Evolutionary conservation across 2,329 filamentous ascomycete species (phyloP).

Genomic region (Phaeosphaeria sp.): DNA sequence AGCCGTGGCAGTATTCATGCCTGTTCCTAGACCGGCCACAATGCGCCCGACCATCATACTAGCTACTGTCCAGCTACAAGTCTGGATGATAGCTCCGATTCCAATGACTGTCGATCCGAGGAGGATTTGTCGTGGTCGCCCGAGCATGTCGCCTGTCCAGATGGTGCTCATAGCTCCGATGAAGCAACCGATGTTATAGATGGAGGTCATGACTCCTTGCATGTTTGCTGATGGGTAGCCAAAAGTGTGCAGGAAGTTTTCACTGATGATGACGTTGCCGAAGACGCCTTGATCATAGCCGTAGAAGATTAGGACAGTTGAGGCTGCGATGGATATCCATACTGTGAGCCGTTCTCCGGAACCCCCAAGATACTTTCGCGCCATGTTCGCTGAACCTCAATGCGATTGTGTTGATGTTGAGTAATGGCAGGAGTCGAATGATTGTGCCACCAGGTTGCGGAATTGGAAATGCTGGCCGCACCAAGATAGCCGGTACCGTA

Average conservation of each 20-base stretch:
- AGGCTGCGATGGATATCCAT: constrained; percentile 60
- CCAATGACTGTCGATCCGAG: constrained; percentile 58
- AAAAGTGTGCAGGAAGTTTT: constrained; percentile 39
- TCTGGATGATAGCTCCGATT: constrained; percentile 47
- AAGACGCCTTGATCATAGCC: constrained; percentile 49
- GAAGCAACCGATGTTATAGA: constrained; percentile 55
- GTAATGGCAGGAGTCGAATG: not conserved
- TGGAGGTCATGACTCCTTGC: constrained; percentile 51
- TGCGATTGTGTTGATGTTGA: not conserved
- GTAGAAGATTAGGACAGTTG: constrained; percentile 60
- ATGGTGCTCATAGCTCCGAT: constrained; percentile 50
- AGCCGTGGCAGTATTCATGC: constrained; percentile 59
- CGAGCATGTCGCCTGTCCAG: constrained; percentile 64
- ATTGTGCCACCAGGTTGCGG: not conserved
- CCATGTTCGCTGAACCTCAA: constrained; percentile 39
- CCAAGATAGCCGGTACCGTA: constrained; percentile 7
- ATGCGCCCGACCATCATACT: constrained; percentile 51
- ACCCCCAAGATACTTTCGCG: constrained; percentile 58
- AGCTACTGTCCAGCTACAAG: constrained; percentile 45
- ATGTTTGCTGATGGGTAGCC: constrained; percentile 38
- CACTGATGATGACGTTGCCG: constrained; percentile 44
- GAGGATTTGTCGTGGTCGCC: constrained; percentile 64
- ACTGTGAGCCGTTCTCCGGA: constrained; percentile 59
- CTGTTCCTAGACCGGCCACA: constrained; percentile 54
- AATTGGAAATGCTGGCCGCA: not conserved